Evolutionary conservation across 441 rosid genomes (phyloP), one percentile per base, ranked within the genome.

Genomic region (Erodium texanum): DNA sequence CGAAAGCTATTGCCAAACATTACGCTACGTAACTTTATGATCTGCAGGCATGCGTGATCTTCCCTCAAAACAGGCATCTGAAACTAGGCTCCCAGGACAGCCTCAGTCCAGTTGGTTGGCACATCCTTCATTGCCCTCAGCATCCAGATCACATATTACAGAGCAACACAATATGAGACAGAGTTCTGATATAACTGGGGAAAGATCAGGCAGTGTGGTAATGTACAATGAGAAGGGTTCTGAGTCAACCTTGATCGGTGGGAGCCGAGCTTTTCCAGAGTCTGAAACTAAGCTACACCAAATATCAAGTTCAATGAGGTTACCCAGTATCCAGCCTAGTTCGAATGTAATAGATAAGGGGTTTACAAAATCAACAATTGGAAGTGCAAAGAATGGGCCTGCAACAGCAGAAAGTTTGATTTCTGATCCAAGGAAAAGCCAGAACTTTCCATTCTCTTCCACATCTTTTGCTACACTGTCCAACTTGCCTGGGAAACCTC

Each of bases 31-130:
- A 38, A 50, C 58, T n/a, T 50, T 16, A 3, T 50, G 16, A 50
- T 50, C 58, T 50, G 77, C 86, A 85, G 93, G 83, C 61, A 62
- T 62, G 66, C 79, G 59, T 75, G 75, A 70, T 71, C 70, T 79
- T 65, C 67, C 75, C 58, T 76, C 67, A 34, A 75, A 76, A 72
- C 83, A 73, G 74, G 71, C 76, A 52, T 78, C 76, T 65, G 80
- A 74, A 68, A 78, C 74, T 67, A 81, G 64, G 61, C 61, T 78
- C 67, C 71, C 74, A 15, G 66, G 65, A 4, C 70, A 73, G 20
- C 75, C 78, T 5, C 82, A 80, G 43, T 62, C 68, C 65, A 58
- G 76, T 19, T 84, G 72, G 23, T 70, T 62, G 68, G 77, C 72
- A 66, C 76, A 83, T 76, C 76, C 82, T 43, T 58, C 68, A 24